phyloP scores from a whole-genome alignment of 306 rosid genomes.

The Ceratonia siliqua region DNA sequence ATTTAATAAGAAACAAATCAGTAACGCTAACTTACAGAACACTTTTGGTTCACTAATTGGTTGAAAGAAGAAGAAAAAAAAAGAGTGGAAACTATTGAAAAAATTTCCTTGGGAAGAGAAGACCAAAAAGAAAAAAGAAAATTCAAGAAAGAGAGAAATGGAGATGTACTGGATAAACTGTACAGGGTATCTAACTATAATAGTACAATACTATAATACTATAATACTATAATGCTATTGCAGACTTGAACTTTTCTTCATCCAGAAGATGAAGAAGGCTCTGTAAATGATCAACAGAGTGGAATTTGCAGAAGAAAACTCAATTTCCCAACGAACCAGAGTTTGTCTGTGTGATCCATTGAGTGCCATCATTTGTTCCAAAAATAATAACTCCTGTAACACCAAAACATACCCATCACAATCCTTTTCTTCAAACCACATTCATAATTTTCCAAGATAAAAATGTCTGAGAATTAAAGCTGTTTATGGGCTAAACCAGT shows the following conservation, averaged over 20 bases:
- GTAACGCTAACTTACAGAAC: not conserved
- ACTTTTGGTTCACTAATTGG: not conserved
- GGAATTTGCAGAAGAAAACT: not conserved
- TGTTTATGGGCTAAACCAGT: too few relatives aligned
- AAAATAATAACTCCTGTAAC: slow-evolving; percentile 68
- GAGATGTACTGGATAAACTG: not conserved
- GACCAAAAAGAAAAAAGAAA: not conserved
- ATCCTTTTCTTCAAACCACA: slow-evolving; percentile 9
- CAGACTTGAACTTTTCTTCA: not conserved
- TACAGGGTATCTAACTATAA: too few relatives aligned
- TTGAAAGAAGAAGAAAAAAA: too few relatives aligned
- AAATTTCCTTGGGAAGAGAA: too few relatives aligned
- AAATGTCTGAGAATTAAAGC: too few relatives aligned
- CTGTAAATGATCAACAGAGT: not conserved
- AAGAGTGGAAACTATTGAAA: too few relatives aligned
- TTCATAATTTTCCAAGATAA: too few relatives aligned
- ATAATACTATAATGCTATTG: not conserved
- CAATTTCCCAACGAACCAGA: not conserved
- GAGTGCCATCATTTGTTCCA: slow-evolving; percentile 41
- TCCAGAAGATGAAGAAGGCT: not conserved
- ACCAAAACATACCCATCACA: slow-evolving; percentile 21
- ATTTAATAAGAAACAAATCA: not conserved
- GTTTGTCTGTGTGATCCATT: slow-evolving; percentile 9
- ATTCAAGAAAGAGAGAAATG: not conserved
- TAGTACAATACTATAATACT: not conserved